Conservation (phyloP, 2,329 filamentous ascomycete species). For the Ceratocystis lukuohia region DNA sequence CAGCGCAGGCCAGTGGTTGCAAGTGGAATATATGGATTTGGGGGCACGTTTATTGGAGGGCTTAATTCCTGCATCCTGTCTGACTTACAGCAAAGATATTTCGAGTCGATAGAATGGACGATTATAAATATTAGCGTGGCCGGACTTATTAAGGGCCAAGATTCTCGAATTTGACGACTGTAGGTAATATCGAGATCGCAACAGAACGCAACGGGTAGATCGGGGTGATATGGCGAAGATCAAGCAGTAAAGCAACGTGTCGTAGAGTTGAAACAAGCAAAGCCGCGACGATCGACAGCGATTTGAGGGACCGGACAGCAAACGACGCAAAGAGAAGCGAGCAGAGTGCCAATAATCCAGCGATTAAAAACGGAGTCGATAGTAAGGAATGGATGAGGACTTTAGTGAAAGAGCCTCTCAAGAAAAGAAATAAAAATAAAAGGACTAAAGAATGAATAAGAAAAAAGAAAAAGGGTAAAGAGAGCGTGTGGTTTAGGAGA, state of each 20-base stretch:
- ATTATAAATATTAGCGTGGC: neutral
- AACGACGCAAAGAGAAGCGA: neutral
- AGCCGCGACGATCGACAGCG: neutral
- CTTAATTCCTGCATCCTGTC: too few relatives aligned
- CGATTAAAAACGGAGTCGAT: neutral
- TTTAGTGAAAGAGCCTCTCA: neutral
- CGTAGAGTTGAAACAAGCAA: neutral
- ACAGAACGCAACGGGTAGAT: neutral
- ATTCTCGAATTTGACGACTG: neutral
- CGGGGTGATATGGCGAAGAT: neutral
- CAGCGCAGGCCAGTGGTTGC: neutral
- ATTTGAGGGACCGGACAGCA: neutral
- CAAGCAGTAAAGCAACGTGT: neutral
- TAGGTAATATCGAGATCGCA: neutral
- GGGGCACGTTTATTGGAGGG: neutral
- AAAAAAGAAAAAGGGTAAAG: neutral
- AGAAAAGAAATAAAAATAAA: constrained; percentile 3
- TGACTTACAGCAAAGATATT: neutral
- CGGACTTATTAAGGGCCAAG: neutral
- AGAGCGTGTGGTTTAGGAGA: neutral
- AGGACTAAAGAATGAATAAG: constrained; percentile 7
- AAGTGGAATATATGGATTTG: neutral
- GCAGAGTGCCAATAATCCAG: neutral
- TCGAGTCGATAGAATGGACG: neutral
- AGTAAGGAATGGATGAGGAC: neutral